These are phyloP conservation scores for Ustilago tritici DNA, from an alignment of 1,284 basidiomycete genomes.

Conservation along the genomic window DNA sequence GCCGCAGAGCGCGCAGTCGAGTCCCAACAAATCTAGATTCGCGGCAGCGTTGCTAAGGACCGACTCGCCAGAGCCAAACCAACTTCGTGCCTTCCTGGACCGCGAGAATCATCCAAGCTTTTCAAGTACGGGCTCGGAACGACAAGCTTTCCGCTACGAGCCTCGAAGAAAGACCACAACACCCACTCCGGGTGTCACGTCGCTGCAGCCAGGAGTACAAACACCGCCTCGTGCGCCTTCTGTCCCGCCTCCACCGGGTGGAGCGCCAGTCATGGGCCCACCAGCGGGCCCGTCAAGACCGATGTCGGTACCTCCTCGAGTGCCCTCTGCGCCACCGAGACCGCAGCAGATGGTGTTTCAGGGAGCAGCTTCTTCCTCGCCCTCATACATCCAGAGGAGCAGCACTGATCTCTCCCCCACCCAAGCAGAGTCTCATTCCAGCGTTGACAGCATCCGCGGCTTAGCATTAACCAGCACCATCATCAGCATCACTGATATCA, in stretches of 20 bases:
- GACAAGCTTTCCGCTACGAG: conserved; percentile 29
- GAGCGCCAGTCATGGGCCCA: conserved; percentile 36
- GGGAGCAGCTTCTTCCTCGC: background rate
- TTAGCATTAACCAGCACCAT: conserved; percentile 6
- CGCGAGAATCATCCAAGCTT: conserved; percentile 33
- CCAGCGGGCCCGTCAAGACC: conserved; percentile 37
- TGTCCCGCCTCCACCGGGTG: conserved; percentile 21
- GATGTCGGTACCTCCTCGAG: conserved; percentile 49
- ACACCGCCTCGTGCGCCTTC: conserved; percentile 44
- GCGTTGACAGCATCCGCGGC: conserved; percentile 6
- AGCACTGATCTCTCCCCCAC: conserved; percentile 5
- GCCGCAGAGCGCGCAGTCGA: conserved; percentile 23
- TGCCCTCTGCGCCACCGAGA: conserved; percentile 35
- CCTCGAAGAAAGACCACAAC: conserved; percentile 40
- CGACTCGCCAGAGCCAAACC: conserved; percentile 37
- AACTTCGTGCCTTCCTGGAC: conserved; percentile 26
- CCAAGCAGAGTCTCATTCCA: conserved; percentile 6
- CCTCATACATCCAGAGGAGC: conserved; percentile 9
- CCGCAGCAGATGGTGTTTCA: conserved; percentile 31
- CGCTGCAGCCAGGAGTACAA: conserved; percentile 28
- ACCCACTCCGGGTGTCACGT: conserved; percentile 3
- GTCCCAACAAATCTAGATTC: conserved; percentile 19
- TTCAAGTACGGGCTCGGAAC: conserved; percentile 30
- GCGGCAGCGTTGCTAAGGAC: conserved; percentile 16
- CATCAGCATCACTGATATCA: conserved; percentile 61